Conservation (phyloP, 2,329 filamentous ascomycete species). For the Blastomyces silverae region DNA sequence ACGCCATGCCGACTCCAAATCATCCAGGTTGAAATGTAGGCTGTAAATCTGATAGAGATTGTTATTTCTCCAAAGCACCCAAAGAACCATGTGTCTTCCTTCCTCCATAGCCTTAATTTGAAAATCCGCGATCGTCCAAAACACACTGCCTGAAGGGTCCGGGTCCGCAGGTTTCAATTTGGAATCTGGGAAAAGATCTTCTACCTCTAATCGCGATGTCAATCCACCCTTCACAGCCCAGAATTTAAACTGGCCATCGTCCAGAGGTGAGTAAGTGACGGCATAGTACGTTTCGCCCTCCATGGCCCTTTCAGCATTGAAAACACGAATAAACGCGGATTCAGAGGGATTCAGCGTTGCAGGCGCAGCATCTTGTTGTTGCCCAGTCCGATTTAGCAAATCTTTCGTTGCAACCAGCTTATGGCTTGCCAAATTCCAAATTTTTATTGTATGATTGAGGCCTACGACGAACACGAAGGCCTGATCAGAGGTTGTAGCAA, state of each 20-base stretch:
- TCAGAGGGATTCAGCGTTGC: slow-evolving; percentile 75
- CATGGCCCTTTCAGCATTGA: slow-evolving; percentile 50
- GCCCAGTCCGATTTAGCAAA: slow-evolving; percentile 60
- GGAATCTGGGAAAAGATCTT: slow-evolving; percentile 61
- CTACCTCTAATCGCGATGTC: slow-evolving; percentile 54
- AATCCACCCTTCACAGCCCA: slow-evolving; percentile 66
- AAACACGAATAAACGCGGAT: slow-evolving; percentile 65
- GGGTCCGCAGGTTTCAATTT: slow-evolving; percentile 59
- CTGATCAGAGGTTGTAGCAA: slow-evolving; percentile 42
- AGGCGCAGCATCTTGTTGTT: slow-evolving; percentile 62
- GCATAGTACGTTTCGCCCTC: slow-evolving; percentile 53
- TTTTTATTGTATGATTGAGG: slow-evolving; percentile 78
- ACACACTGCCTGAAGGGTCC: slow-evolving; percentile 59
- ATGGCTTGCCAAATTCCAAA: slow-evolving; percentile 82
- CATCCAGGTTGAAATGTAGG: slow-evolving; percentile 63
- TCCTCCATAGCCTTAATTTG: slow-evolving; percentile 51
- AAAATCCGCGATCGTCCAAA: slow-evolving; percentile 77
- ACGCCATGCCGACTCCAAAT: slow-evolving; percentile 56
- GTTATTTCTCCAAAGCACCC: slow-evolving; percentile 81
- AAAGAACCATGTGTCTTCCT: slow-evolving; percentile 56
- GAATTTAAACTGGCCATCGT: slow-evolving; percentile 87
- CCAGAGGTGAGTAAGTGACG: slow-evolving; percentile 80
- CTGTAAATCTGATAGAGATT: slow-evolving; percentile 67
- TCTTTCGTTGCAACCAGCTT: slow-evolving; percentile 71
- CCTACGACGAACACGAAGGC: slow-evolving; percentile 67